Conservation (phyloP, 495 filamentous ascomycete genomes). For the Penicillium argentinense region DNA sequence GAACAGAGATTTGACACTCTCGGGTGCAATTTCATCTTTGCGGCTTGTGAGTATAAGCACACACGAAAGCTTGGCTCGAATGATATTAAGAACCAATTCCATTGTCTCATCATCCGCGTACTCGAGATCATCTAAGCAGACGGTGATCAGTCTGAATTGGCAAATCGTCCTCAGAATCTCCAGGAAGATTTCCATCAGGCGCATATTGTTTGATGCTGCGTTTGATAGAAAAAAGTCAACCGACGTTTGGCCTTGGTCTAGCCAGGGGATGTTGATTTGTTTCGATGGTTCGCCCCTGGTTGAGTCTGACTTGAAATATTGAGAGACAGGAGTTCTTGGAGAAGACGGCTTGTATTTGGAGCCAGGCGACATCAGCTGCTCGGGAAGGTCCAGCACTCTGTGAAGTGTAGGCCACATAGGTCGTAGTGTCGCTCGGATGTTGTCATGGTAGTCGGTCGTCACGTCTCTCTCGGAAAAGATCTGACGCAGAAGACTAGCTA, state of each 20-base stretch:
- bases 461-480: constrained; percentile 90
- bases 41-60: constrained; percentile 65
- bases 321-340: constrained; percentile 28
- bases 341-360: constrained; percentile 39
- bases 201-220: constrained; percentile 68
- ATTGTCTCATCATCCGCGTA: constrained; percentile 83
- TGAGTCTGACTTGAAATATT: constrained; percentile 28
- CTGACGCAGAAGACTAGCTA: constrained; percentile 83
- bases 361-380: constrained; percentile 61
- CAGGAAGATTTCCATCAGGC: constrained; percentile 78
- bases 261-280: constrained; percentile 31
- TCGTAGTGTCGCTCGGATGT: constrained; percentile 67
- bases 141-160: constrained; percentile 74
- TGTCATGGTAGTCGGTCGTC: constrained; percentile 76
- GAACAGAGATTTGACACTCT: constrained; percentile 41
- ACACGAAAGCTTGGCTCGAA: constrained; percentile 70
- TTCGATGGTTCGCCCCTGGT: constrained; percentile 37
- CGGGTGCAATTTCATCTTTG: constrained; percentile 40
- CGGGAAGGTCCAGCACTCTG: constrained; percentile 74
- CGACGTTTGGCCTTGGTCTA: constrained; percentile 52
- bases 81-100: constrained; percentile 73
- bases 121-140: constrained; percentile 84
- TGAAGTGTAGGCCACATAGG: constrained; percentile 79
- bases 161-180: constrained; percentile 80
- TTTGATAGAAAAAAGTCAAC: constrained; percentile 71